These are phyloP conservation scores for Fusarium chaquense DNA, from an alignment of 2,329 filamentous ascomycete genomes.

Conservation along the genomic window DNA sequence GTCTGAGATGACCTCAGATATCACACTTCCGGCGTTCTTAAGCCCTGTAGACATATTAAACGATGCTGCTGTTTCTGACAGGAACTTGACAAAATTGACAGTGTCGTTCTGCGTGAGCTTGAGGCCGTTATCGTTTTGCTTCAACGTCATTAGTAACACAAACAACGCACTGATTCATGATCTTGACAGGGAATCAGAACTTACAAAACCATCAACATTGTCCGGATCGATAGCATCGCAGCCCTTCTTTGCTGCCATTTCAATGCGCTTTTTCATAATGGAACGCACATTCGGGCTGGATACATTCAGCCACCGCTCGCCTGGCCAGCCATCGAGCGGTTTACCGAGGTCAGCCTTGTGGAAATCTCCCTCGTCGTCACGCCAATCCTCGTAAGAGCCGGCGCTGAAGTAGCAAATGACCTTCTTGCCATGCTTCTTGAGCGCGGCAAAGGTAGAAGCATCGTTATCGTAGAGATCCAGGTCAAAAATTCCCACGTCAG, in stretches of 20 bases:
- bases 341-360: constrained; percentile 66
- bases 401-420: constrained; percentile 83
- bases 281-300: constrained; percentile 66
- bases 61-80: constrained; percentile 64
- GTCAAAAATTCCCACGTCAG: constrained; percentile 63
- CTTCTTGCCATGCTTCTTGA: constrained; percentile 67
- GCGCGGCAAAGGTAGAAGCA: constrained; percentile 60
- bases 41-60: constrained; percentile 71
- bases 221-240: constrained; percentile 68
- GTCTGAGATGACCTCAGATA: constrained; percentile 56
- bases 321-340: constrained; percentile 71
- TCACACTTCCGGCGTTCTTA: constrained; percentile 75
- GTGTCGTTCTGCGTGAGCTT: constrained; percentile 67
- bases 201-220: constrained; percentile 78
- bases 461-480: constrained; percentile 68
- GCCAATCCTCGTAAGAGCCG: constrained; percentile 73
- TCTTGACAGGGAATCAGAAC: constrained; percentile 48
- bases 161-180: too few species aligned
- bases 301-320: constrained; percentile 74
- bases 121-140: constrained; percentile 73
- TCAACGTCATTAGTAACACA: neutral
- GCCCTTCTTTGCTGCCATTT: constrained; percentile 69
- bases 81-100: constrained; percentile 69
- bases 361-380: constrained; percentile 69
- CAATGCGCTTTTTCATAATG: constrained; percentile 73